Base-by-base conservation (phyloP, 768 basidiomycete genomes). In the Tricholoma flavovirens region DNA sequence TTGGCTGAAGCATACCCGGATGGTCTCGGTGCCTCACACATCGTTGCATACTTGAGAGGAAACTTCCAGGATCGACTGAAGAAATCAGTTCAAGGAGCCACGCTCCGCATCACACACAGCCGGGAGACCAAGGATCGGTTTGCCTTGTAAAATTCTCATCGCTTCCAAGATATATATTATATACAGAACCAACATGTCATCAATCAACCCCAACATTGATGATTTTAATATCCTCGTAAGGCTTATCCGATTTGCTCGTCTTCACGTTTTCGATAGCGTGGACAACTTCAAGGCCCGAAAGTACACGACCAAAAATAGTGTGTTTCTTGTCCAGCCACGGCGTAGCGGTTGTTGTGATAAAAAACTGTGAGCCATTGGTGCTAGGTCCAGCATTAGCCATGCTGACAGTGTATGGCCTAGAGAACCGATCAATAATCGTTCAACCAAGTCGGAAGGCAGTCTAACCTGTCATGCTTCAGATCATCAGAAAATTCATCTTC, bases 311-410 rank as follows among this genome's bases (percentile, higher is more conserved):
- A 63, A 98, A 98, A 61, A 98, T 90, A 0, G 92, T 96, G 67
- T 90, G 87, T 63, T 91, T 93, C 70, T 83, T 87, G 71, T 97
- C 93, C 59, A 96, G 74, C 93, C 93, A 96, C 6, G 93, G 91
- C 7, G 90, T 92, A 6, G 94, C 88, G 2, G 87, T 94, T 4
- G 94, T 97, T 7, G 95, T 98, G 68, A 98, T 93, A 75, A 98
- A 99, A 77, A 98, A 99, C 67, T 99, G 96, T 1, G 91, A 94
- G 0, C 94, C 96, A 67, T 98, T 98, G 33, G 95, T 97, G 45
- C 73, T 74, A 6, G 91, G 86, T 4, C 94, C 95, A 5, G 90
- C 90, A 64, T 95, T 94, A 7, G 93, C 93, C 94, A 97, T 96
- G 65, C 91, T 93, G 55, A 98, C 79, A 3, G 91, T 96, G 67